Percentiles rank a stretch among this genome's conserved stretches.
Conservation (phyloP, 1,139 yeast species). For the Hansenula lynferdii region DNA sequence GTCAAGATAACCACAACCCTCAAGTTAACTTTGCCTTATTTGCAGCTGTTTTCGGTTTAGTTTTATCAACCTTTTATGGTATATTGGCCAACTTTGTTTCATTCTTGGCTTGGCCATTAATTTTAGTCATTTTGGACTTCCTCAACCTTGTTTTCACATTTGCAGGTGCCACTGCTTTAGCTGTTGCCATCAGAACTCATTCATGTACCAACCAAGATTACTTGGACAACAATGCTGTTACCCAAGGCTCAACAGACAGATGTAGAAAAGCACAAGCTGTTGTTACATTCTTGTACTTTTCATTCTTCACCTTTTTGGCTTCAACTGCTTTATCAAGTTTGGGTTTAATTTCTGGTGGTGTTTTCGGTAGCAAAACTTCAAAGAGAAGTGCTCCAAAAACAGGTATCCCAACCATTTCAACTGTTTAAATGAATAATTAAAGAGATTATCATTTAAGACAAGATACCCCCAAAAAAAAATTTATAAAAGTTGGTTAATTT, state of each 20-base stretch:
- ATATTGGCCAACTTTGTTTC: constrained; percentile 71
- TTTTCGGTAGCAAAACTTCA: constrained; percentile 55
- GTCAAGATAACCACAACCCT: constrained; percentile 56
- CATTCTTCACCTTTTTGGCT: constrained; percentile 71
- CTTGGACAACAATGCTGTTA: constrained; percentile 57
- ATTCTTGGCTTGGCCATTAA: constrained; percentile 82
- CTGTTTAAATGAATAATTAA: constrained; percentile 44
- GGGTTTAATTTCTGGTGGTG: constrained; percentile 63
- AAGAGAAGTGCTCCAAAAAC: constrained; percentile 52
- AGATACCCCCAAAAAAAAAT: too few relatives aligned
- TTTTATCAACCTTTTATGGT: constrained; percentile 79
- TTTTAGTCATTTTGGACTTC: constrained; percentile 72
- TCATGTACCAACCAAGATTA: constrained; percentile 71
- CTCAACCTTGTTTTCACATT: constrained; percentile 88
- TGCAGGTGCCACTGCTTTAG: constrained; percentile 92
- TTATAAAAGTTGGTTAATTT: too few relatives aligned
- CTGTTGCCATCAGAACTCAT: constrained; percentile 83
- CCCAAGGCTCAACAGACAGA: constrained; percentile 74
- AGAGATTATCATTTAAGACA: not conserved
- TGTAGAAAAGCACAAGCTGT: constrained; percentile 96
- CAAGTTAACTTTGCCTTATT: constrained; percentile 88
- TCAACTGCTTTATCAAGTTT: constrained; percentile 59
- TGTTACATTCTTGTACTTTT: constrained; percentile 85
- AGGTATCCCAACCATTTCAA: constrained; percentile 87
- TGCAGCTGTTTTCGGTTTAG: constrained; percentile 79